Percentiles rank a stretch among this genome's conserved stretches.
These are phyloP conservation scores for Gonapodya prolifera DNA, from an alignment of 192 early-diverging fungal genomes.

Conservation along the genomic window DNA sequence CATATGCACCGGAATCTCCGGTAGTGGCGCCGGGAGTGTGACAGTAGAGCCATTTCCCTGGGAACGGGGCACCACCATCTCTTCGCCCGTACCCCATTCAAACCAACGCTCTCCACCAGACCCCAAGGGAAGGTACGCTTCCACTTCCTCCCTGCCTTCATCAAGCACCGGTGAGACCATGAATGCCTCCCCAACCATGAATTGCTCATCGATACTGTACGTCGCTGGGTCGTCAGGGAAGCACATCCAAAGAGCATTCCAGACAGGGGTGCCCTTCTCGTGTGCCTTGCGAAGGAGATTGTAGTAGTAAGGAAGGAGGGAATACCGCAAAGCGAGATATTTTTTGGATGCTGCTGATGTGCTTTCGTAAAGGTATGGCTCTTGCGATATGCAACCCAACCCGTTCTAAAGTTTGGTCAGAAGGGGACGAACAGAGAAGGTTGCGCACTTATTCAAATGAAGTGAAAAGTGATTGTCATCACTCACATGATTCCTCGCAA, in stretches of 20 bases:
- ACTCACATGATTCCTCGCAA: slow-evolving; percentile 51
- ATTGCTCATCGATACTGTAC: slow-evolving; percentile 36
- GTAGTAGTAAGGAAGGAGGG: slow-evolving; percentile 50
- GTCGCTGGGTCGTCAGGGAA: slow-evolving; percentile 22
- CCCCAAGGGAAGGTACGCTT: slow-evolving; percentile 45
- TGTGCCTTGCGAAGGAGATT: slow-evolving; percentile 31
- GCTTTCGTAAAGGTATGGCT: slow-evolving; percentile 40
- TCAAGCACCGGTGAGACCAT: slow-evolving; percentile 44
- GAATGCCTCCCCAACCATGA: slow-evolving; percentile 41
- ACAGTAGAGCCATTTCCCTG: slow-evolving; percentile 16
- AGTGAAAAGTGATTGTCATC: too few species aligned
- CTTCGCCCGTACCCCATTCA: slow-evolving; percentile 32
- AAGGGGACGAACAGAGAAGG: too few species aligned
- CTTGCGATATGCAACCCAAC: slow-evolving; percentile 30
- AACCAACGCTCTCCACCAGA: too few species aligned
- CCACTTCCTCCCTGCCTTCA: slow-evolving; percentile 30
- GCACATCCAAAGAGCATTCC: slow-evolving; percentile 38
- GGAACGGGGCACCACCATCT: slow-evolving; percentile 9
- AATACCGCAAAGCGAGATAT: slow-evolving; percentile 39
- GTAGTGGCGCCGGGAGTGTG: slow-evolving; percentile 29
- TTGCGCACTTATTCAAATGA: too few species aligned
- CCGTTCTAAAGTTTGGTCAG: too few species aligned
- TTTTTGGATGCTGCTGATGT: slow-evolving; percentile 38
- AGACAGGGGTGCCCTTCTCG: slow-evolving; percentile 35
- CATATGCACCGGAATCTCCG: slow-evolving; percentile 47